Base-by-base conservation (phyloP, 306 rosid genomes). In the Fagus sylvatica region DNA sequence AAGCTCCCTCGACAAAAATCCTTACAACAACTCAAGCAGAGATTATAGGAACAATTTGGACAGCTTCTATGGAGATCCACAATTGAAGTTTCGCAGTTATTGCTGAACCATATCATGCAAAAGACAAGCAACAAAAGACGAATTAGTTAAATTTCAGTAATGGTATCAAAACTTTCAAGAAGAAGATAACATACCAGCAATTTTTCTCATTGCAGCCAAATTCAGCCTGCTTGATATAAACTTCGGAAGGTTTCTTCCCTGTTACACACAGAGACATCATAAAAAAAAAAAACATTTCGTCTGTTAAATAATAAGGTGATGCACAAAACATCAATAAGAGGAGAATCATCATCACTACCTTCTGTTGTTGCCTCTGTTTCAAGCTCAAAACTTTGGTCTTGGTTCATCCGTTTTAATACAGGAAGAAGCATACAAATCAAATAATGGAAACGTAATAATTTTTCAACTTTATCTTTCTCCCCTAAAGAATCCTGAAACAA, bases 51-150 rank as follows among this genome's bases (percentile, higher is more conserved):
- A 81, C 99, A 96, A 78, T 81, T 88, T 64, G 88, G 93, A 87
- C 99, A 96, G 85, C 91, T 91, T 91, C 96, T 95, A 76, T 87
- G 97, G 83, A 90, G 96, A 90, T 91, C 97, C 88, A 89, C 78
- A 69, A 95, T 84, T 66, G 88, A 79, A 71, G 87, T 80, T 82
- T 87, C 88, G 88, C 98, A 96, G 78, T 79, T 73, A 80, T 84
- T 96, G 86, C 99, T 96, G 99, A 66, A 70, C 88, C 78, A 76
- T 64, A 72, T 53, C 64, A 75, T 73, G 80, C 81, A 77, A 54
- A 41, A 79, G 79, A 78, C 60, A 74, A 70, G 72, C 74, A 85
- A 74, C 53, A 77, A 66, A 37, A 66, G 64, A 75, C 60, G 74
- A 10, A 74, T 53, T 46, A 56, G 32, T 65, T 33, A 71, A 84